phyloP scores from a whole-genome alignment of 495 filamentous ascomycete genomes.

The Lasiosphaeria ovina region DNA sequence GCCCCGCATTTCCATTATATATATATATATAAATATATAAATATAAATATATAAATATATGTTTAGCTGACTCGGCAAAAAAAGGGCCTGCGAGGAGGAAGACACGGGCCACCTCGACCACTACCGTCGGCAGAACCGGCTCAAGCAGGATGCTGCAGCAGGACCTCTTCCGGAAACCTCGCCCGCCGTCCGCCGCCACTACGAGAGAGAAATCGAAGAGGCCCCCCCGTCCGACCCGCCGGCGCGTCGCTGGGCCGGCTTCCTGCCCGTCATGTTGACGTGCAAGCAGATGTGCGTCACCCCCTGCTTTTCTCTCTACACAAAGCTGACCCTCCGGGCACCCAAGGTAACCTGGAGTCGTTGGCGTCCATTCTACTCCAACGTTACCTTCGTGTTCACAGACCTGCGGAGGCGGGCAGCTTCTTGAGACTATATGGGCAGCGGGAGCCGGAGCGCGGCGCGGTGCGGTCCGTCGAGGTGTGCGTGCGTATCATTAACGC shows the following conservation, averaged over 20 bases:
- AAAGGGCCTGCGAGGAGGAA: too few relatives aligned
- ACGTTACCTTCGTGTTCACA: slow-evolving; percentile 30
- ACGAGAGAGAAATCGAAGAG: slow-evolving; percentile 12
- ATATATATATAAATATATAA: neutral
- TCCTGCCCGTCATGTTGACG: slow-evolving; percentile 12
- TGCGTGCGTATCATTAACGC: slow-evolving; percentile 22
- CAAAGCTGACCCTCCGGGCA: neutral
- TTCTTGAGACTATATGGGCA: slow-evolving; percentile 17
- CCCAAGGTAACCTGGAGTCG: slow-evolving; percentile 27
- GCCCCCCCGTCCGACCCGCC: neutral
- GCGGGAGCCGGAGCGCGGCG: neutral
- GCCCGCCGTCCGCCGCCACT: neutral
- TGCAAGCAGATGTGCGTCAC: slow-evolving; percentile 32
- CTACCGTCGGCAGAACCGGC: too few relatives aligned
- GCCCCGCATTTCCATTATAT: neutral
- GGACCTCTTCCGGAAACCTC: too few relatives aligned
- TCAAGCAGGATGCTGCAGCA: too few relatives aligned
- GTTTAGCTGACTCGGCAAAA: too few relatives aligned
- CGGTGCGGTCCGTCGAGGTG: slow-evolving; percentile 23
- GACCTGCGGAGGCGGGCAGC: slow-evolving; percentile 16
- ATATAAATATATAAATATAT: too few relatives aligned
- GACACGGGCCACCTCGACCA: too few relatives aligned
- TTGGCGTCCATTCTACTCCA: slow-evolving; percentile 23
- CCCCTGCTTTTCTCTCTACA: neutral
- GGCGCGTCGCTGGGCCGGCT: neutral